These are phyloP conservation scores for Ramaria sp. DNA, from an alignment of 768 basidiomycete species.

Conservation along the genomic window DNA sequence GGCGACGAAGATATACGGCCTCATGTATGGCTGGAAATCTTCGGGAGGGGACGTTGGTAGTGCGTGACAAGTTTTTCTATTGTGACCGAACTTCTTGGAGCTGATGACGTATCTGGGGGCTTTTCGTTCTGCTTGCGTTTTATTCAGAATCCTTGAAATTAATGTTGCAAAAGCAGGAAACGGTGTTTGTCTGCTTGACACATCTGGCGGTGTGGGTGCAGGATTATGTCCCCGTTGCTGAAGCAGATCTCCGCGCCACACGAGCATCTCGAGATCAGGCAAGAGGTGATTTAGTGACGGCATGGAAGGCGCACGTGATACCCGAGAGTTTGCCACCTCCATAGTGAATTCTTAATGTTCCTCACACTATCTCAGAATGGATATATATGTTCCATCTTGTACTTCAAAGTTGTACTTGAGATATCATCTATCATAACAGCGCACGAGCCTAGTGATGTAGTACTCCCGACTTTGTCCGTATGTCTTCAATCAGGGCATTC, in stretches of 20 bases:
- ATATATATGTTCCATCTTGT: too few relatives aligned
- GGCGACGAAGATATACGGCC: slow-evolving; percentile 9
- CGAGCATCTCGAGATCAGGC: neutral
- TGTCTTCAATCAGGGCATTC: too few relatives aligned
- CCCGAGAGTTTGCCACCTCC: neutral
- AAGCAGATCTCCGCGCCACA: neutral
- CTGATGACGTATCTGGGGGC: neutral
- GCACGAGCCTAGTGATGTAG: too few relatives aligned
- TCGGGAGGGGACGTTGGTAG: neutral
- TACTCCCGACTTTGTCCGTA: too few relatives aligned
- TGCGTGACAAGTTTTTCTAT: neutral
- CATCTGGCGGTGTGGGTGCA: slow-evolving; percentile 12
- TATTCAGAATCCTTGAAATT: slow-evolving; percentile 3
- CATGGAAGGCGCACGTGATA: neutral
- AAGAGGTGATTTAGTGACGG: neutral
- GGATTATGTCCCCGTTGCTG: slow-evolving; percentile 4
- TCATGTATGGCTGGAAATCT: slow-evolving; percentile 8
- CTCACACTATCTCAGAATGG: too few relatives aligned
- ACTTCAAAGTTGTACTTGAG: too few relatives aligned
- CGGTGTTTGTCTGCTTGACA: slow-evolving; percentile 3
- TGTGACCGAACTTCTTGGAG: neutral
- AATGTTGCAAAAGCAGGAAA: slow-evolving; percentile 10
- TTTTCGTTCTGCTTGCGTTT: too few relatives aligned
- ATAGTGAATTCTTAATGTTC: neutral
- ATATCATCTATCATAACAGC: too few relatives aligned